Base-by-base conservation (phyloP, 2,329 filamentous ascomycete species). In the Aspergillus quadricinctus region DNA sequence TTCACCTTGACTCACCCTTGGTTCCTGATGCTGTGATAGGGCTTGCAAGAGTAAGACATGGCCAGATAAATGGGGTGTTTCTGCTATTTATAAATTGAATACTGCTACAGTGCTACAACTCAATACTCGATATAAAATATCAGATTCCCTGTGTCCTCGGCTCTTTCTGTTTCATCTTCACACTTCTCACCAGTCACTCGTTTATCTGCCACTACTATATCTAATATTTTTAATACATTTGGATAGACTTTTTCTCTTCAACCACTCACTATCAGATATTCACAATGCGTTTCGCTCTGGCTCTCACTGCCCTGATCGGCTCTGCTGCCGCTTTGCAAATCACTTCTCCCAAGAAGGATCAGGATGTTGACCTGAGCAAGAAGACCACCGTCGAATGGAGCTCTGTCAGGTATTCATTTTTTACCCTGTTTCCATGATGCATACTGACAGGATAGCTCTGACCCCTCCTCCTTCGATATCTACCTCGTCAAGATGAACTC, bases 401-500 rank as follows among this genome's bases (percentile, higher is more conserved):
- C 11, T 65, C 66, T 4, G 74, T 77, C 31, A 56, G 59, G 73
- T 75, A 55, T 67, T 61, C 17, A 7, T 5, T 14, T 50, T 50
- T 1, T 3, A 14, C 19, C 4, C 4, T n/a, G 4, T 27, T 48
- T 1, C 19, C 14, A 19, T 40, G 28, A 23, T 19, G 14, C 11
- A 37, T n/a, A 17, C 55, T 53, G 10, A 56, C n/a, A 53, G 17
- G 27, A 25, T 49, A 76, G 74, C 49, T 73, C 75, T 45, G 77
- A 80, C 54, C 73, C 76, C 0, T 51, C 64, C 3, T 66, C 67
- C 6, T 73, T 79, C 62, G 66, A 70, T 55, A 72, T 80, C 61
- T 64, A 73, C 45, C 66, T 79, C n/a, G 73, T 76, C 64, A 75
- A 78, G 56, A 65, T 73, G 52, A 66, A 67, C 57, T 62, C 68